Conservation (phyloP, 2,329 filamentous ascomycete species). For the Dothiorella sarmentorum region DNA sequence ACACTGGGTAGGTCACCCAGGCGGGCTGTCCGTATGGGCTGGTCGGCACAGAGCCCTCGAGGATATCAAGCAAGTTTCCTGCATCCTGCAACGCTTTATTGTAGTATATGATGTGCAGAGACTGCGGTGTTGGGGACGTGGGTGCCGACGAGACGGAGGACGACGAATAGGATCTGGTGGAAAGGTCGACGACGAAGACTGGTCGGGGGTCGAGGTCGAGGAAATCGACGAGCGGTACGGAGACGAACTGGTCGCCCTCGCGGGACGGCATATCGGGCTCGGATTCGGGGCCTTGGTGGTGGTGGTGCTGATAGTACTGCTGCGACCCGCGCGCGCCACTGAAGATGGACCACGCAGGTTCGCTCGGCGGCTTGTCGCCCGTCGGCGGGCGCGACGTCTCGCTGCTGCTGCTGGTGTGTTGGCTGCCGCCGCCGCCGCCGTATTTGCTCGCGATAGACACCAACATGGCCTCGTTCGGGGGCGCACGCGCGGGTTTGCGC, state of each 20-base stretch:
- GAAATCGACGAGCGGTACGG: conserved; percentile 9
- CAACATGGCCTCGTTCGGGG: background rate
- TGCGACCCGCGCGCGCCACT: background rate
- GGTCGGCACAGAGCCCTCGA: background rate
- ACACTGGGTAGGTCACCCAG: conserved; percentile 13
- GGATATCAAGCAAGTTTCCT: background rate
- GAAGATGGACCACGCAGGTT: conserved; percentile 11
- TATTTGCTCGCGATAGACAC: background rate
- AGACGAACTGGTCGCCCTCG: conserved; percentile 10
- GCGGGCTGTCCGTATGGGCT: conserved; percentile 13
- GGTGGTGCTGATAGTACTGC: background rate
- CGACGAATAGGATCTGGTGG: background rate
- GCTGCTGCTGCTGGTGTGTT: background rate
- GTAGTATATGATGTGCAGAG: conserved; percentile 15
- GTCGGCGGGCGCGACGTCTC: background rate
- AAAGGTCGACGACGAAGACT: conserved; percentile 13
- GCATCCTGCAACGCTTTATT: conserved; percentile 13
- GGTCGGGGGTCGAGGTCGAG: conserved; percentile 9
- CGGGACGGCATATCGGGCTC: conserved; percentile 4
- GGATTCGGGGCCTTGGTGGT: conserved; percentile 8
- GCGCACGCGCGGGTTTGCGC: background rate
- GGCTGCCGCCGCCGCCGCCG: background rate
- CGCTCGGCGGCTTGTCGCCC: background rate
- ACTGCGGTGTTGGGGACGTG: background rate
- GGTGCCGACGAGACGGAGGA: background rate